Conservation (phyloP, 2,329 filamentous ascomycete genomes). For the Colletotrichum sp. region DNA sequence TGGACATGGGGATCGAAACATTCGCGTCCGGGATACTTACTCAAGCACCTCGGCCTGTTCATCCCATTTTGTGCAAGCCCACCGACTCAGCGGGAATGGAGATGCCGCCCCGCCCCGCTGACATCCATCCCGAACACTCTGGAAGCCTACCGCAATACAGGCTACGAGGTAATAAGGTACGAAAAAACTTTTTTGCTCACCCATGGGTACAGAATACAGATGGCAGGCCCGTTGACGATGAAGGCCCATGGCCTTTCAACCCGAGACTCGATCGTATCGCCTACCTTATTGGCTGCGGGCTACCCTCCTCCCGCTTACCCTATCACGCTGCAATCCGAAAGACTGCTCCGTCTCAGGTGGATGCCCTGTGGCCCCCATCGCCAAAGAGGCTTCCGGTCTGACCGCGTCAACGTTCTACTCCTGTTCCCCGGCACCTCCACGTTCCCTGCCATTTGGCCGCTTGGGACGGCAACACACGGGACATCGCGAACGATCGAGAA, state of each 20-base stretch:
- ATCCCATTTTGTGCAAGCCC: neutral
- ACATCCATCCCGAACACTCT: neutral
- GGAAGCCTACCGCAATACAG: neutral
- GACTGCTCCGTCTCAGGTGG: conserved; percentile 2
- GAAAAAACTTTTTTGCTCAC: neutral
- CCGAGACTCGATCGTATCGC: neutral
- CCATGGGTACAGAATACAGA: neutral
- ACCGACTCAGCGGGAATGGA: neutral
- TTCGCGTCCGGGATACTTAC: neutral
- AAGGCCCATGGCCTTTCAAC: neutral
- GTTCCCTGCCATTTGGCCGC: neutral
- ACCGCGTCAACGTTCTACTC: neutral
- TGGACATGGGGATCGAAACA: neutral
- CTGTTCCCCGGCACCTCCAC: neutral
- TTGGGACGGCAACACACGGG: neutral
- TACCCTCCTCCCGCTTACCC: neutral
- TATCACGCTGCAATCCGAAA: neutral
- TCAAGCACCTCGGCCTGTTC: neutral
- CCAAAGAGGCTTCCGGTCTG: neutral
- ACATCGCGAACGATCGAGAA: neutral
- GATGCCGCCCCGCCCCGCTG: conserved; percentile 5
- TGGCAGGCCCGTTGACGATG: neutral
- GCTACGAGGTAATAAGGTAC: neutral
- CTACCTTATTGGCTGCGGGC: neutral
- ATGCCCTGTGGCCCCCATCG: neutral